A percentile compares a stretch with the other conserved stretches of the same genome.
Evolutionary conservation across 2,329 filamentous ascomycete species (phyloP).

Genomic region (Thelonectria rubi): DNA sequence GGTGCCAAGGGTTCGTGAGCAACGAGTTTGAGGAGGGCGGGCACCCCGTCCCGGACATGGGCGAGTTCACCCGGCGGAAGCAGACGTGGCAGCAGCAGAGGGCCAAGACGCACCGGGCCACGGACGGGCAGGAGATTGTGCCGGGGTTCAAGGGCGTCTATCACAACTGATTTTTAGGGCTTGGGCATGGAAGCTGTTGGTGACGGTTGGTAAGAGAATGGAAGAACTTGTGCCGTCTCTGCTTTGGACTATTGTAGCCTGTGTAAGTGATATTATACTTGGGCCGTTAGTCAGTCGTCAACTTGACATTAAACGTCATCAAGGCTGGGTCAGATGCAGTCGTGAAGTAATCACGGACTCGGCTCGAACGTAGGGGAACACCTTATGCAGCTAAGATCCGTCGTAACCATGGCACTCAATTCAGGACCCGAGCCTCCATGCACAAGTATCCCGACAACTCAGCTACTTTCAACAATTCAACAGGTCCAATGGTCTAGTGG

Average conservation of each 20-base stretch:
- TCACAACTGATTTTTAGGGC: slow-evolving; percentile 1
- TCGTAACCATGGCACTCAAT: too few relatives aligned
- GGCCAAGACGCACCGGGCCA: slow-evolving; percentile 36
- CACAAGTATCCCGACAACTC: neutral
- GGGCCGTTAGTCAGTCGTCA: too few relatives aligned
- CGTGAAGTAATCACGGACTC: too few relatives aligned
- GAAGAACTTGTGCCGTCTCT: neutral
- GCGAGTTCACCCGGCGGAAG: slow-evolving; percentile 50
- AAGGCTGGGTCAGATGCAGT: too few relatives aligned
- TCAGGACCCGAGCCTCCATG: neutral
- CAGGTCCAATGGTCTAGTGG: slow-evolving; percentile 23
- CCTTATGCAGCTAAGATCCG: too few relatives aligned
- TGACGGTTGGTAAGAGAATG: neutral
- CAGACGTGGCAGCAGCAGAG: slow-evolving; percentile 51
- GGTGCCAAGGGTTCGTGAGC: slow-evolving; percentile 44
- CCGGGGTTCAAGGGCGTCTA: slow-evolving; percentile 47
- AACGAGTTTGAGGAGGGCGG: slow-evolving; percentile 51
- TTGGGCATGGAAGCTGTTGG: neutral
- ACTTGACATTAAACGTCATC: too few relatives aligned
- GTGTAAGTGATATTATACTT: too few relatives aligned
- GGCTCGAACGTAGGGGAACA: too few relatives aligned
- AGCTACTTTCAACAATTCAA: slow-evolving; percentile 5
- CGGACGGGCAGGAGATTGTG: slow-evolving; percentile 46
- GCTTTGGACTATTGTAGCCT: too few relatives aligned
- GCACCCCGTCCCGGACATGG: slow-evolving; percentile 47